phyloP scores from a whole-genome alignment of 768 basidiomycete genomes.

The Lepiota venenata region DNA sequence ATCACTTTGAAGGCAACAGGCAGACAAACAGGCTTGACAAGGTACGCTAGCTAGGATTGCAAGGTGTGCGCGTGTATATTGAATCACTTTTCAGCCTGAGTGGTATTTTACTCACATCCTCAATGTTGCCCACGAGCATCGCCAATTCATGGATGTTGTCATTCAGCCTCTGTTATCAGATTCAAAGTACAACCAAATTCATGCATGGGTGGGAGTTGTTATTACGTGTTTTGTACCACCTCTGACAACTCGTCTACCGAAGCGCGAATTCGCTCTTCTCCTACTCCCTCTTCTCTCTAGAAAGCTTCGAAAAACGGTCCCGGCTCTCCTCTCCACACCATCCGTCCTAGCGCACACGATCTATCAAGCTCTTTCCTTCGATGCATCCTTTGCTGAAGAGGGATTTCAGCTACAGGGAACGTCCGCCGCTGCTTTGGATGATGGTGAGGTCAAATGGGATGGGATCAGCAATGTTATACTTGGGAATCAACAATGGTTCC shows the following conservation, averaged over 20 bases:
- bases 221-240: not conserved
- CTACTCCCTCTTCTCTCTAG: constrained; percentile 75
- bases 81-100: constrained; percentile 63
- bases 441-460: constrained; percentile 46
- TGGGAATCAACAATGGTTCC: constrained; percentile 85
- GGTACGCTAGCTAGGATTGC: constrained; percentile 36
- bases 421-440: constrained; percentile 27
- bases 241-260: constrained; percentile 9
- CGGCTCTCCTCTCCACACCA: constrained; percentile 70
- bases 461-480: constrained; percentile 84
- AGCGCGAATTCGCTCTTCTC: constrained; percentile 83
- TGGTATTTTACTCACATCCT: constrained; percentile 95
- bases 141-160: constrained; percentile 70
- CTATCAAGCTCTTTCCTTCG: constrained; percentile 88
- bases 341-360: constrained; percentile 93
- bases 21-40: constrained; percentile 93
- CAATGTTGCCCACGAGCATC: constrained; percentile 85
- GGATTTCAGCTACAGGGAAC: constrained; percentile 66
- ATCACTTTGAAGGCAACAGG: constrained; percentile 86
- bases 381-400: constrained; percentile 69
- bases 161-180: constrained; percentile 67
- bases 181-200: constrained; percentile 60
- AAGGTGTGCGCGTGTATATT: not conserved
- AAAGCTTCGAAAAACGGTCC: constrained; percentile 74
- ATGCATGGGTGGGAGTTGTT: constrained; percentile 64